Evolutionary conservation across 2,329 filamentous ascomycete genomes (phyloP).

Genomic region (Camptophora hylomeconis): DNA sequence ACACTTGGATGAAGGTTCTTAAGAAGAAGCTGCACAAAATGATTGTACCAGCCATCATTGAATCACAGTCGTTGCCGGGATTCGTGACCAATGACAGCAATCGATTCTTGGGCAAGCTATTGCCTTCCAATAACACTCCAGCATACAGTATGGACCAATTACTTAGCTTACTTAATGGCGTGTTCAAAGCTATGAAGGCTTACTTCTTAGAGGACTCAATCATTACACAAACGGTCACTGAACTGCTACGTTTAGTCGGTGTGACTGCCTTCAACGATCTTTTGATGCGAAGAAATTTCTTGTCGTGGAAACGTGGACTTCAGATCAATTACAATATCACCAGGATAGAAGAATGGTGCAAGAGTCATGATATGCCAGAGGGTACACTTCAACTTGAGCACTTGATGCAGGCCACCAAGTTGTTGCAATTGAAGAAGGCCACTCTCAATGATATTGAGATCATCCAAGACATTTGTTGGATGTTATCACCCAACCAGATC

Average conservation of each 20-base stretch:
- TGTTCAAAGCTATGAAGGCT: conserved; percentile 97
- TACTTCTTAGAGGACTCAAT: conserved; percentile 96
- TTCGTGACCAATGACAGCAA: conserved; percentile 99
- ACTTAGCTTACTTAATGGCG: conserved; percentile 86
- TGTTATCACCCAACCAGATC: conserved; percentile 95
- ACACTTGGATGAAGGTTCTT: conserved; percentile 99
- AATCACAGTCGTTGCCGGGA: conserved; percentile 92
- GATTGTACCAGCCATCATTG: conserved; percentile 98
- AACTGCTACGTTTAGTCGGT: conserved; percentile 81
- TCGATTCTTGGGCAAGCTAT: conserved; percentile 90
- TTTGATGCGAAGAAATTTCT: conserved; percentile 93
- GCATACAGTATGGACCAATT: conserved; percentile 99
- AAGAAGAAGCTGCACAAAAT: conserved; percentile 99
- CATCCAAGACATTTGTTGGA: conserved; percentile 96
- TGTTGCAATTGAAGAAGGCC: conserved; percentile 96
- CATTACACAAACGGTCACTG: conserved; percentile 88
- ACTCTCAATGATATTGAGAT: conserved; percentile 99
- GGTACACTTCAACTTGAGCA: conserved; percentile 95
- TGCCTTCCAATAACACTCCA: conserved; percentile 77
- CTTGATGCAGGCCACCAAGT: conserved; percentile 95
- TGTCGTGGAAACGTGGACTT: conserved; percentile 96
- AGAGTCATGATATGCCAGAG: conserved; percentile 99
- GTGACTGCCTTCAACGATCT: conserved; percentile 98
- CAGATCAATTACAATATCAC: conserved; percentile 99
- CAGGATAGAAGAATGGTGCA: conserved; percentile 98